These are phyloP conservation scores for sorghum (Sorghum bicolor) DNA, from an alignment of 176 grass and related monocot species.

Conservation along the genomic window Sorghum_bicolor_NCBIv3 NC_012875.2:59413501-59414000, in stretches of 20 bases:
- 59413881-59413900: not conserved
- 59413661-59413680: not conserved
- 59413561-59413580: slow-evolving; percentile 18
- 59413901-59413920: not conserved
- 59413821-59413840: not conserved
- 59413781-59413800: not conserved
- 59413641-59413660: not conserved
- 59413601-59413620: not conserved
- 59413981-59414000: not conserved
- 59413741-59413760: not conserved
- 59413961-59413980: not conserved
- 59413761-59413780: not conserved
- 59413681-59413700: not conserved
- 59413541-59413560: not conserved
- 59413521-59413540: not conserved
- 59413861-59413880: not conserved
- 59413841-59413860: not conserved
- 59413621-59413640: not conserved
- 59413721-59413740: not conserved
- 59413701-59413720: not conserved
- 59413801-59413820: too few species aligned
- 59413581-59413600: not conserved
- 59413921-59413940: not conserved
- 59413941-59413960: not conserved
- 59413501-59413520: not conserved